A percentile compares a stretch with the other conserved stretches of the same genome.
Evolutionary conservation across 768 basidiomycete genomes (phyloP).

Genomic region (Podaxis sp.): DNA sequence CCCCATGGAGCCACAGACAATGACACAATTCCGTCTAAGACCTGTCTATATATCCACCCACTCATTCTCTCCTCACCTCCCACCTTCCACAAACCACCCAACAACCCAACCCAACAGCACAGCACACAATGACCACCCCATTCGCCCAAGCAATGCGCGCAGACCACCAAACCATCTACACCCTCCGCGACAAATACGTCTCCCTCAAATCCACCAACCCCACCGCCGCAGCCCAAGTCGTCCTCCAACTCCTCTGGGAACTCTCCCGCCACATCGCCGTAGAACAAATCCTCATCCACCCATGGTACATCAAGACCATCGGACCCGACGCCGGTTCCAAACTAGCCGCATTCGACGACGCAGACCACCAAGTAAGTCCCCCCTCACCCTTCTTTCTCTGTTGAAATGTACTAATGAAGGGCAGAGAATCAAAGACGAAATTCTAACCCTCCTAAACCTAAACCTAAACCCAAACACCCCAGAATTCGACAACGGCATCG

Average conservation of each 20-base stretch:
- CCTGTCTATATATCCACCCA: too few species aligned
- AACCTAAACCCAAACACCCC: neutral
- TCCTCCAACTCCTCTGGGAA: conserved; percentile 11
- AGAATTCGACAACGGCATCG: neutral
- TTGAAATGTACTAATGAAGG: too few species aligned
- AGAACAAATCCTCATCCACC: conserved; percentile 12
- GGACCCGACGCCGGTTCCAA: neutral
- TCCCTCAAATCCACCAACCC: neutral
- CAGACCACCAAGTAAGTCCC: neutral
- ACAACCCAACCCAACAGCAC: too few species aligned
- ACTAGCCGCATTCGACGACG: neutral
- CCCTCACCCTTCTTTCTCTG: neutral
- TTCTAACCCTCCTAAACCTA: neutral
- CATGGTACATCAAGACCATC: neutral
- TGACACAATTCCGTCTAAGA: too few species aligned
- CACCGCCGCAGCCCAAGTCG: neutral
- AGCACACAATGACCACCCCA: neutral
- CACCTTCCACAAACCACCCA: neutral
- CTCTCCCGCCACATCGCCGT: conserved; percentile 5
- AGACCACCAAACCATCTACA: conserved; percentile 10
- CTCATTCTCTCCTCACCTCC: too few species aligned
- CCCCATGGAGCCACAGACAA: too few species aligned
- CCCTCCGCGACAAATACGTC: conserved; percentile 11
- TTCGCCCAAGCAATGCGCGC: neutral
- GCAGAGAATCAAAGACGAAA: neutral